Evolutionary conservation across 352 stramenopile species (phyloP).

Genomic region (Pythium insidiosum): DNA sequence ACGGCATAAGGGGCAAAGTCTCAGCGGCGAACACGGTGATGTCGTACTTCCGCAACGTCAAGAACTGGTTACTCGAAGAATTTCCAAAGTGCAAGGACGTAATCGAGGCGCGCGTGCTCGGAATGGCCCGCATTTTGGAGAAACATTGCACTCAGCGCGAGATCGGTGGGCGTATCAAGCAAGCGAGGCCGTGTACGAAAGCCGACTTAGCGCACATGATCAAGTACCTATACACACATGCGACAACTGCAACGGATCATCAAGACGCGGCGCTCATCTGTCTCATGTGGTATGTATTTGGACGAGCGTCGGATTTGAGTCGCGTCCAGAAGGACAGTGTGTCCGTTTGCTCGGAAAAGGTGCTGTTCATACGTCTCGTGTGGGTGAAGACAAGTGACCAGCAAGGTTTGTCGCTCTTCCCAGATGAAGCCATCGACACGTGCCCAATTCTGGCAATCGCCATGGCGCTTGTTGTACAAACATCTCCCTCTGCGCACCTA

Average conservation of each 20-base stretch:
- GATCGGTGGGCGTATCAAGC: too few relatives aligned
- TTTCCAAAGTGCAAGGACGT: too few relatives aligned
- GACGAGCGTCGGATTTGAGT: constrained; percentile 16
- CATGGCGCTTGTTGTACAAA: constrained; percentile 6
- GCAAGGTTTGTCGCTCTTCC: not conserved
- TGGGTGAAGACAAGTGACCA: constrained; percentile 6
- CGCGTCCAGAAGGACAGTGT: constrained; percentile 11
- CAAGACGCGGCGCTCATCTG: constrained; percentile 14
- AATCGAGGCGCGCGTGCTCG: too few relatives aligned
- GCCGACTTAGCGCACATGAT: too few relatives aligned
- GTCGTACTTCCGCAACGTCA: too few relatives aligned
- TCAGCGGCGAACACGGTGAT: too few relatives aligned
- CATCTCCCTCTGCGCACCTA: not conserved
- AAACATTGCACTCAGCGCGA: too few relatives aligned
- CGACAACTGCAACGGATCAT: not conserved
- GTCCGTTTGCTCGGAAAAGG: not conserved
- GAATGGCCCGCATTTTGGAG: too few relatives aligned
- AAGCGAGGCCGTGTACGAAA: too few relatives aligned
- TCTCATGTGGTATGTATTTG: constrained; percentile 19
- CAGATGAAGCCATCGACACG: not conserved
- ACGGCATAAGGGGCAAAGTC: too few relatives aligned
- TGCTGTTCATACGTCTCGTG: constrained; percentile 5
- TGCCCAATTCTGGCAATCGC: not conserved
- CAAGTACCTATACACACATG: not conserved
- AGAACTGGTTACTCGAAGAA: too few relatives aligned